Evolutionary conservation across 1,284 basidiomycete genomes (phyloP).

Genomic region (Lentinula novae-zelandiae): DNA sequence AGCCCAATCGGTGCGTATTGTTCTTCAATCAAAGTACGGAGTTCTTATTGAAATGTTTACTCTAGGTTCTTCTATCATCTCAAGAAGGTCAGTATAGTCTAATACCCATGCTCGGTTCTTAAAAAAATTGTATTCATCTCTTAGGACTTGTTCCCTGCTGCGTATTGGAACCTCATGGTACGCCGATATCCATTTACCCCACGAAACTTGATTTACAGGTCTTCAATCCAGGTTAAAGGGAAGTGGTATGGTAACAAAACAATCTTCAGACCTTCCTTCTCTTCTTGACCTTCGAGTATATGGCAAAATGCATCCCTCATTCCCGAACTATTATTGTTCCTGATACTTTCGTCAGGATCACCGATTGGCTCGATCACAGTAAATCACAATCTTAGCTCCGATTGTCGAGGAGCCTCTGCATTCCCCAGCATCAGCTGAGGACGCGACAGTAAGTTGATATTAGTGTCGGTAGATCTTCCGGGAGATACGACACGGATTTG

Average conservation of each 20-base stretch:
- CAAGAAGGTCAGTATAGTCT: slow-evolving; percentile 65
- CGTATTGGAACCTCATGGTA: slow-evolving; percentile 86
- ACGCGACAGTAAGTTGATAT: no score
- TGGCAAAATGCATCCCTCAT: not conserved
- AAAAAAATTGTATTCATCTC: not conserved
- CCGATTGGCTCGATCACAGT: no score
- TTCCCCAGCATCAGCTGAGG: not conserved
- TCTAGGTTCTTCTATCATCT: slow-evolving; percentile 82
- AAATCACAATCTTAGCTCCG: not conserved
- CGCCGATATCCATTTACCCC: slow-evolving; percentile 12
- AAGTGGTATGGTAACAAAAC: slow-evolving; percentile 66
- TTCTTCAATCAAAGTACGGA: not conserved
- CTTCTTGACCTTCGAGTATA: slow-evolving; percentile 8
- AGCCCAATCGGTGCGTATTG: slow-evolving; percentile 50
- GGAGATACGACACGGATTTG: not conserved
- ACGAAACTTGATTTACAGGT: not conserved
- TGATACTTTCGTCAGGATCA: no score
- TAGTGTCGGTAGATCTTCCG: not conserved
- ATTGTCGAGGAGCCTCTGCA: not conserved
- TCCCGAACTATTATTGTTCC: no score
- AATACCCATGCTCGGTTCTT: not conserved
- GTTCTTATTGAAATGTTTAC: not conserved
- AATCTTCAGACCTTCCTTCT: slow-evolving; percentile 41
- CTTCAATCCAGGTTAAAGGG: slow-evolving; percentile 48
- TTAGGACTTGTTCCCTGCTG: slow-evolving; percentile 80